Evolutionary conservation across 768 basidiomycete genomes (phyloP), one percentile per base, ranked within the genome.

Genomic region (Coprinellus micaceus): DNA sequence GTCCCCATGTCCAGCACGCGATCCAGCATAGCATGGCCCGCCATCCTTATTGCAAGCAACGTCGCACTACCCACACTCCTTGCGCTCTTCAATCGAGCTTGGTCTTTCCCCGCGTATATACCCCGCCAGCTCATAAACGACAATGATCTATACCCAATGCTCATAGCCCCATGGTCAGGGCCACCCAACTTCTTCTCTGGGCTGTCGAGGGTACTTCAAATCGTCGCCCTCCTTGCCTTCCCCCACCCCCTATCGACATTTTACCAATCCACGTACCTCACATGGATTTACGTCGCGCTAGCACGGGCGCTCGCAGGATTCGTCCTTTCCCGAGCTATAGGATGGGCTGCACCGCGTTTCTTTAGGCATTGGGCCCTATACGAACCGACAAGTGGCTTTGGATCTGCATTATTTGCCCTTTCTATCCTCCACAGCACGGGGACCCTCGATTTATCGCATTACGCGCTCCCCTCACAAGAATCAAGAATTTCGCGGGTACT

Each of bases 351-450:
- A 37, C 77, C 76, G 3, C 54, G 28, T 10, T 41, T 77, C 22
- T 77, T 77, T 62, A 70, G 62, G 41, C 77, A 76, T 59, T 76
- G 69, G 61, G 67, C 71, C 12, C 61, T 74, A 2, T 77, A 76
- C 44, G 76, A 78, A 55, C 58, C 66, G 10, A 66, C 65, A 15
- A 64, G 68, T 4, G 75, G 76, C 44, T 71, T 71, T 30, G 76
- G 74, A 5, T 72, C 74, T 12, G 40, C 55, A 41, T 69, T 37
- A n/a, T 33, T 29, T 15, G 52, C 48, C 26, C 47, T 49, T 9
- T 46, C 29, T 26, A 52, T 75, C 3, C 26, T 41, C 9, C 43
- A 54, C 12, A 47, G 26, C 21, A 47, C 53, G 4, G 40, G 24
- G 7, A 26, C 45, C 17, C 12, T 54, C 25, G 25, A 22, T n/a